These are phyloP conservation scores for Pyrenophora seminiperda DNA, from an alignment of 2,329 filamentous ascomycete genomes.

Conservation along the genomic window DNA sequence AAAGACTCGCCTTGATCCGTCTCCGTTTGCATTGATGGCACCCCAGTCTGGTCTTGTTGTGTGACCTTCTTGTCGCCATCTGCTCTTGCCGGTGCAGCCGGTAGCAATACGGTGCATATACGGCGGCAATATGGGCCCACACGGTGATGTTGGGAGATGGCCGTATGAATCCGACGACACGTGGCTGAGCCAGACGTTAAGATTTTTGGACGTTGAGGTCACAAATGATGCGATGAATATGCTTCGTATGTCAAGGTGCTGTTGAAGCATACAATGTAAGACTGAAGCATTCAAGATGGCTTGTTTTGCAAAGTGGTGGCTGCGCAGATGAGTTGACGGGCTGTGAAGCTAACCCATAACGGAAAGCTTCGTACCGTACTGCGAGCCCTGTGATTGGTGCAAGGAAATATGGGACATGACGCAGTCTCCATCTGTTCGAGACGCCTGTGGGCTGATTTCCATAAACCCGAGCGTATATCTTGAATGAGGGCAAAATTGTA, in stretches of 20 bases:
- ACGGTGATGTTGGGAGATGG: not conserved
- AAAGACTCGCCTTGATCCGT: slow-evolving; percentile 42
- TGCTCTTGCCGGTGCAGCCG: slow-evolving; percentile 1
- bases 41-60: slow-evolving; percentile 45
- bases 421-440: not conserved
- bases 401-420: slow-evolving; percentile 2
- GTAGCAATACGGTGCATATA: slow-evolving; percentile 11
- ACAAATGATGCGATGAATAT: not conserved
- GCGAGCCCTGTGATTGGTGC: slow-evolving; percentile 19
- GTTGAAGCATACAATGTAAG: slow-evolving; percentile 15
- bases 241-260: not conserved
- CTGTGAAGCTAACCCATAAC: slow-evolving; percentile 12
- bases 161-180: too few species aligned
- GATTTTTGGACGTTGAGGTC: slow-evolving; percentile 8
- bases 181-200: not conserved
- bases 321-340: slow-evolving; percentile 18
- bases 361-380: slow-evolving; percentile 29
- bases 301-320: slow-evolving; percentile 12
- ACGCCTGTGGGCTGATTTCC: not conserved
- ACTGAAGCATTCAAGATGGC: slow-evolving; percentile 1
- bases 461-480: not conserved
- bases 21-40: slow-evolving; percentile 44
- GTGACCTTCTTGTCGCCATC: slow-evolving; percentile 41
- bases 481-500: too few species aligned
- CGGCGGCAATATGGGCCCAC: not conserved